These are phyloP conservation scores for Solanum hybrid DNA, from an alignment of 305 asterid genomes.

Conservation along the genomic window DNA sequence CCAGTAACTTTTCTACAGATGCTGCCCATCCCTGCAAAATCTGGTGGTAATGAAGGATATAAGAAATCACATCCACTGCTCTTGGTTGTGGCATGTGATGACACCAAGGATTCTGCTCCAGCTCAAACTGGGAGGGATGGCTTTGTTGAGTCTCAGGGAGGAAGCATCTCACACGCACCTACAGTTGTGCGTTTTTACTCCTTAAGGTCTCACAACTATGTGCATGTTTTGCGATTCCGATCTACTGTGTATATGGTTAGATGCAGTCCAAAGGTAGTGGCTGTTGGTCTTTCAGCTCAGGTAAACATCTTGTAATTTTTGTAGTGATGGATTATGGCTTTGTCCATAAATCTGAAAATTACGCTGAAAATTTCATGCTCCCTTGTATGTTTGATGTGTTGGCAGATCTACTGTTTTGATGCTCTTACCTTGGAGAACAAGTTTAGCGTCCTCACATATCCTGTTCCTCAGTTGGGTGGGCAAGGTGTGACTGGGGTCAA, in stretches of 20 bases:
- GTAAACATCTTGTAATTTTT: slow-evolving; percentile 31
- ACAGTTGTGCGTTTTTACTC: slow-evolving; percentile 90
- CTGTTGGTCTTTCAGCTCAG: slow-evolving; percentile 91
- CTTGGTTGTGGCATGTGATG: slow-evolving; percentile 78
- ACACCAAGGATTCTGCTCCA: slow-evolving; percentile 23
- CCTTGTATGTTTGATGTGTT: not conserved
- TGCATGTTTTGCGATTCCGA: slow-evolving; percentile 70
- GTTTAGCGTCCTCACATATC: slow-evolving; percentile 77
- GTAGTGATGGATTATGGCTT: not conserved
- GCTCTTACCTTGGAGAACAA: slow-evolving; percentile 80
- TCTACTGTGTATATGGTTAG: slow-evolving; percentile 86
- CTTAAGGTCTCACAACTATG: slow-evolving; percentile 71
- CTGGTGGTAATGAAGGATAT: slow-evolving; percentile 50
- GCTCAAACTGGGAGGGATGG: slow-evolving; percentile 31
- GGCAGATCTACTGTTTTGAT: slow-evolving; percentile 89
- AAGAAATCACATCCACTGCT: slow-evolving; percentile 59
- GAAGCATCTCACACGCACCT: slow-evolving; percentile 52
- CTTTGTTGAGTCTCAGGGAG: slow-evolving; percentile 45
- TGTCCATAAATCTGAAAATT: not conserved
- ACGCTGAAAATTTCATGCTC: not conserved
- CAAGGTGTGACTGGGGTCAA: slow-evolving; percentile 63
- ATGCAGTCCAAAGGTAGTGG: slow-evolving; percentile 84
- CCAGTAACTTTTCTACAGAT: slow-evolving; percentile 89
- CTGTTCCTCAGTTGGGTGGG: slow-evolving; percentile 75
- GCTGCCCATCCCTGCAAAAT: slow-evolving; percentile 65